Base-by-base conservation (phyloP, 176 grass and related monocot species). In the Ensete glaucum region DNA sequence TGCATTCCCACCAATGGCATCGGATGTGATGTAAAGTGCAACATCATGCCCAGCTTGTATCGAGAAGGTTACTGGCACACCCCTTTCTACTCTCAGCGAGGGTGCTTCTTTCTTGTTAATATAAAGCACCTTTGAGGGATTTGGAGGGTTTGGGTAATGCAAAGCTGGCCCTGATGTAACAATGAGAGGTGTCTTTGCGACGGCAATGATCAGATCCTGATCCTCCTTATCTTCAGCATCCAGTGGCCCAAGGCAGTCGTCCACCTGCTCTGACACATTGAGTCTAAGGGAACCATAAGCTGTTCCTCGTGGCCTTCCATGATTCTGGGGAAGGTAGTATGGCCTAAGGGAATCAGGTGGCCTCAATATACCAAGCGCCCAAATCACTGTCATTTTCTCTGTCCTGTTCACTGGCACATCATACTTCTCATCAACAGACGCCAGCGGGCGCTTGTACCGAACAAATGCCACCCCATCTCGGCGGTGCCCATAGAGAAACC, bases 51-150 rank as follows among this genome's bases (percentile, higher is more conserved):
- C 87, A 2, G 92, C 92, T 86, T 92, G 84, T 13, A 96, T 12
- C 22, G 92, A 96, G 81, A 96, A 96, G 51, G 85, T 90, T 73
- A 96, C 87, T 17, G 89, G 87, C 56, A 90, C 92, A 68, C 92
- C 92, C 64, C 92, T 85, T 80, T 96, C 89, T 65, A 96, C 87
- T 86, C 87, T 87, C 80, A 96, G 87, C 76, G 92, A 73, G 2
- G 92, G 92, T 67, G 92, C 87, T 82, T 96, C 92, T 79, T 96
- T 91, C 81, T 92, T 96, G 81, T 96, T 96, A 79, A 96, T 86
- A 85, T 96, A 96, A 67, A 96, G 78, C 66, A 92, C 89, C 81
- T 89, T 92, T 5, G 50, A 76, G 0, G 89, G 89, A 71, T 89
- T 88, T 50, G 92, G 92, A 50, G 89, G 89, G 71, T 96, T 96